Conservation (phyloP, 2,329 filamentous ascomycete species). For the Trichoderma harzianum region DNA sequence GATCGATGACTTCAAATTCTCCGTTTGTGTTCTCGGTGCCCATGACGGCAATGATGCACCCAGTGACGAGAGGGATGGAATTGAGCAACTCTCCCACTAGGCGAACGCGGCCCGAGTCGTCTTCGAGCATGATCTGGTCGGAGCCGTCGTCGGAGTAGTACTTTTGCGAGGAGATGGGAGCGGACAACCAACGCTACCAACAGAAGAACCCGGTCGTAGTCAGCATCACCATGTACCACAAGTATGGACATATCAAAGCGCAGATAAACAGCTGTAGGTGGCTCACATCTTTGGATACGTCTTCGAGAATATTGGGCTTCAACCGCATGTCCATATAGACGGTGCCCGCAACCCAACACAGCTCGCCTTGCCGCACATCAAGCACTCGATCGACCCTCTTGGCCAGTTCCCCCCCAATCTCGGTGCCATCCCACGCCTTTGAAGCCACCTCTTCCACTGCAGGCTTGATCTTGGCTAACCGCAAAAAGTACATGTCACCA, state of each 20-base stretch:
- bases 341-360: conserved; percentile 93
- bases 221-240: not conserved
- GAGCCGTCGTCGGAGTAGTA: conserved; percentile 63
- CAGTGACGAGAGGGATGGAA: conserved; percentile 75
- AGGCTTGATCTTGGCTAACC: conserved; percentile 82
- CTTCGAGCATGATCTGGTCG: conserved; percentile 82
- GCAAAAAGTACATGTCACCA: conserved; percentile 95
- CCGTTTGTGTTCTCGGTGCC: conserved; percentile 91
- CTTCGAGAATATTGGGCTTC: conserved; percentile 94
- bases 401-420: conserved; percentile 73
- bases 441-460: conserved; percentile 70
- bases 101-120: conserved; percentile 85
- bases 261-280: not conserved
- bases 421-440: conserved; percentile 73
- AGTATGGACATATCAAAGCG: not conserved
- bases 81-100: conserved; percentile 69
- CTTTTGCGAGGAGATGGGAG: conserved; percentile 71
- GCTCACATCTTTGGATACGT: conserved; percentile 84
- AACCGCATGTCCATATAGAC: conserved; percentile 96
- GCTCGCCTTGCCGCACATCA: conserved; percentile 89
- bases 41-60: conserved; percentile 89
- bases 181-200: conserved; percentile 80
- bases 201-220: not conserved
- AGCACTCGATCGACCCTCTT: conserved; percentile 81
- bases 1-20: conserved; percentile 87